Evolutionary conservation across 768 basidiomycete species (phyloP), one percentile per base, ranked within the genome.

Genomic region (Tricholoma bakamatsutake): DNA sequence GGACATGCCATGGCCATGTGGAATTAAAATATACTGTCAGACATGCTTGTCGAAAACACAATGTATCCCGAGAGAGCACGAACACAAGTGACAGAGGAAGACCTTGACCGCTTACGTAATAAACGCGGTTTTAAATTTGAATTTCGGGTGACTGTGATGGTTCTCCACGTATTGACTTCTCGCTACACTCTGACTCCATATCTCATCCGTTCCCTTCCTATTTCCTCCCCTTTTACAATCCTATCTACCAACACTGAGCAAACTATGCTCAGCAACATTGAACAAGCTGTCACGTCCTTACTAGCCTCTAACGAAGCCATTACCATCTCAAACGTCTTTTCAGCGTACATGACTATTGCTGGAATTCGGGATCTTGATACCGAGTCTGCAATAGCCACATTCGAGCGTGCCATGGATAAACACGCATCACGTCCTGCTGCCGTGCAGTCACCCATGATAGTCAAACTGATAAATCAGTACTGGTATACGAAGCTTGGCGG

Each of bases 401-500:
- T 62, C 12, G 61, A 62, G 51, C 59, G 59, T 43, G 61, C 61
- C 10, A 40, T 62, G 55, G 59, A 62, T 35, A 62, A 62, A 51
- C 57, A 62, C 46, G 55, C 57, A 6, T 34, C 45, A 6, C 59
- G 61, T 8, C 57, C 57, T 13, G 35, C 52, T 8, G 57, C 52
- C 18, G 47, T 50, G 2, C 45, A 61, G n/a, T 57, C 57, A 6
- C 45, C 56, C 5, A 54, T 58, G 35, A 55, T 62, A 27, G 61
- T 52, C 39, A 57, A 28, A 37, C 53, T 62, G 10, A 56, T 59
- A 53, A 61, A 61, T 50, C 55, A 62, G 24, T 62, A 62, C 48
- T 62, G 61, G 61, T 62, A 60, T 43, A 53, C 39, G 1, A 62
- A 60, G 27, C 59, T 62, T n/a, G 61, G 59, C 28, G 61, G 61